Percentiles rank a stretch among this genome's conserved stretches.
Evolutionary conservation across 1,284 basidiomycete genomes (phyloP).

Genomic region (Sparassis latifolia): DNA sequence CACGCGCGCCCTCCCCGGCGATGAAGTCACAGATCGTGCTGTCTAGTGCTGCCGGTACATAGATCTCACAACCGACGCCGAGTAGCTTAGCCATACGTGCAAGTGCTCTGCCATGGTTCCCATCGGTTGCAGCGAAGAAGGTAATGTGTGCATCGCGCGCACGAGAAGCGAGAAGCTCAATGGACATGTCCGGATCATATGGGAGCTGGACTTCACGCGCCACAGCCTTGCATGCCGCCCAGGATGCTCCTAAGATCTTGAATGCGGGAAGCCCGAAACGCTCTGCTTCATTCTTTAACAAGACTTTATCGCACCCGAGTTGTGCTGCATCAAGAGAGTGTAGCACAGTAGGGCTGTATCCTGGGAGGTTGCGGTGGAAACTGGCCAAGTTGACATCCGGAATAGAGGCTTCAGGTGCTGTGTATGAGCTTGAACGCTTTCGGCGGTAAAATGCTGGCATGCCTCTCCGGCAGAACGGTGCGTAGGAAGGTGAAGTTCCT

Average conservation of each 20-base stretch:
- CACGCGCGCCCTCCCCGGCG: slow-evolving; percentile 2
- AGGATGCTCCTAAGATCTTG: slow-evolving; percentile 9
- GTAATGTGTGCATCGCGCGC: not conserved
- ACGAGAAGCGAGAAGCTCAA: not conserved
- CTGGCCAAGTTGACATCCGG: not conserved
- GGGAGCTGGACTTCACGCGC: not conserved
- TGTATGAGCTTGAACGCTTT: not conserved
- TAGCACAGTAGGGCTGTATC: slow-evolving; percentile 2
- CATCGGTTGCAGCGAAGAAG: slow-evolving; percentile 6
- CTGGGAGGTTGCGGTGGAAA: slow-evolving; percentile 2
- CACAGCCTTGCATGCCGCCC: slow-evolving; percentile 4
- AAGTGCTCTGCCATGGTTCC: slow-evolving; percentile 6
- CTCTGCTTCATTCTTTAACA: slow-evolving; percentile 6
- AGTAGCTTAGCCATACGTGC: slow-evolving; percentile 6
- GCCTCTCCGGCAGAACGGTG: too few species aligned
- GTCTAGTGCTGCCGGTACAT: slow-evolving; percentile 1
- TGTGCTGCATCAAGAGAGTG: slow-evolving; percentile 1
- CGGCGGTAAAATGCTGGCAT: too few species aligned
- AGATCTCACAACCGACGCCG: slow-evolving; percentile 1
- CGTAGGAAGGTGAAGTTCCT: too few species aligned
- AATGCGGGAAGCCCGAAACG: slow-evolving; percentile 4
- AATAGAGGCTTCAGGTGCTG: not conserved
- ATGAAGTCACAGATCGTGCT: not conserved
- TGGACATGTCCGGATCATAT: not conserved
- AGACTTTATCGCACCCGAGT: not conserved